phyloP scores from a whole-genome alignment of 2,329 filamentous ascomycete species.

The Calonectria naviculata region DNA sequence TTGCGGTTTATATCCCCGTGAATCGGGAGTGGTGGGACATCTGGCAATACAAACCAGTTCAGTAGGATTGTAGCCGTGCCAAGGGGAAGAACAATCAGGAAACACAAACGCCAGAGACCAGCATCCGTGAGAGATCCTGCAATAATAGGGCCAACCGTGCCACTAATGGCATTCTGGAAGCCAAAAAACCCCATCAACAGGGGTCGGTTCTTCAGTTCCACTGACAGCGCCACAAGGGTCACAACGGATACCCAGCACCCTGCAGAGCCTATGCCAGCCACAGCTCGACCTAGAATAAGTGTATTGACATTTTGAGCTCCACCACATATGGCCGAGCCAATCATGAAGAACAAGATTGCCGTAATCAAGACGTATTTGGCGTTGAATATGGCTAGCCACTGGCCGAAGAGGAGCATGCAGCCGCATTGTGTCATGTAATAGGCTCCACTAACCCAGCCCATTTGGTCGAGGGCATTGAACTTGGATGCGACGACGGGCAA shows the following conservation, averaged over 20 bases:
- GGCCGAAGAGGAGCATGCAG: slow-evolving; percentile 7
- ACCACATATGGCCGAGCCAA: not conserved
- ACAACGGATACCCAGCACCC: not conserved
- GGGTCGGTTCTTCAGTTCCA: not conserved
- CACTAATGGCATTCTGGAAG: not conserved
- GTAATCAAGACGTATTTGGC: not conserved
- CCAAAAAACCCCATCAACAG: not conserved
- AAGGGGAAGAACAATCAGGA: not conserved
- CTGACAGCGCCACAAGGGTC: not conserved
- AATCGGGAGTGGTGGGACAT: not conserved
- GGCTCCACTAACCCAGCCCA: slow-evolving; percentile 4
- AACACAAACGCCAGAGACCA: not conserved
- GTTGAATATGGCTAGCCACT: not conserved
- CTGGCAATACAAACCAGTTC: not conserved
- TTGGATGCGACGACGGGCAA: slow-evolving; percentile 1
- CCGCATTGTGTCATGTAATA: slow-evolving; percentile 8
- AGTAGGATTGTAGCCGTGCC: not conserved
- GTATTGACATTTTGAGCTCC: not conserved
- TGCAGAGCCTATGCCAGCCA: not conserved
- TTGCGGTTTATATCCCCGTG: not conserved
- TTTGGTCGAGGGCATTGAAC: not conserved
- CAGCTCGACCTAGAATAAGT: not conserved
- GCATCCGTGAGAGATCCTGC: not conserved
- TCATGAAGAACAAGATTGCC: not conserved
- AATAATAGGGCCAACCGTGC: not conserved